These are phyloP conservation scores for Aotearoamyces nothofagi DNA, from an alignment of 2,329 filamentous ascomycete species.

Conservation along the genomic window DNA sequence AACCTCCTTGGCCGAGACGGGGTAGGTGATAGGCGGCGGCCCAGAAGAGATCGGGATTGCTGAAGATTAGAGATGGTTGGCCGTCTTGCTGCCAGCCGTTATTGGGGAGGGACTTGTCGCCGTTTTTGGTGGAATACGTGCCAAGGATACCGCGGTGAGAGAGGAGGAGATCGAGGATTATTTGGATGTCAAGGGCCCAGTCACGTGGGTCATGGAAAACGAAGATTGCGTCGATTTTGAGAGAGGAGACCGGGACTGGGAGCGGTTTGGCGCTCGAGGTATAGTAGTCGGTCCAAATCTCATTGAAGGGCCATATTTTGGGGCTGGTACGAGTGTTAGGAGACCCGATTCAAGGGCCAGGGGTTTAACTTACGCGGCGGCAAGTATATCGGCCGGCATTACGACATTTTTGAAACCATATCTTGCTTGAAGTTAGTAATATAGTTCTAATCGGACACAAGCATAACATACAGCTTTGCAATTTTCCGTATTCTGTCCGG, in stretches of 20 bases:
- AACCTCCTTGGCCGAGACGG: slow-evolving; percentile 82
- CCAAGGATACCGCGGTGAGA: slow-evolving; percentile 68
- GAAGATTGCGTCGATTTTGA: slow-evolving; percentile 81
- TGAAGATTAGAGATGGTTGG: slow-evolving; percentile 74
- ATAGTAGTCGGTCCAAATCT: slow-evolving; percentile 36
- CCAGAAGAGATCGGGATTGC: slow-evolving; percentile 84
- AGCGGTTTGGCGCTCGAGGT: slow-evolving; percentile 38
- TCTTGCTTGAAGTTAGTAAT: slow-evolving; percentile 14
- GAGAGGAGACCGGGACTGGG: slow-evolving; percentile 30
- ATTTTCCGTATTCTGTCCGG: slow-evolving; percentile 32
- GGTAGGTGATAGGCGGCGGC: slow-evolving; percentile 72
- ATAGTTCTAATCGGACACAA: slow-evolving; percentile 16
- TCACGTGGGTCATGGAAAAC: slow-evolving; percentile 94
- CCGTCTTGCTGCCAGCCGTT: slow-evolving; percentile 68
- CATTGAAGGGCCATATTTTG: neutral
- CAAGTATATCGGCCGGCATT: slow-evolving; percentile 72
- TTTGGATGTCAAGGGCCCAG: slow-evolving; percentile 80
- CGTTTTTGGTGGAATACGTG: slow-evolving; percentile 63
- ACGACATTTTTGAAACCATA: slow-evolving; percentile 73
- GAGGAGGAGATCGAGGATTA: slow-evolving; percentile 72
- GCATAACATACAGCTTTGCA: slow-evolving; percentile 34
- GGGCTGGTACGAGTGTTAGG: too few species aligned
- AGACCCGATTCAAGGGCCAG: slow-evolving; percentile 68
- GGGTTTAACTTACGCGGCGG: slow-evolving; percentile 52
- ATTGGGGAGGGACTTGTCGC: slow-evolving; percentile 46